These are phyloP conservation scores for Blastobotrys raffinosifermentans DNA, from an alignment of 1,139 yeast genomes.

Conservation along the genomic window DNA sequence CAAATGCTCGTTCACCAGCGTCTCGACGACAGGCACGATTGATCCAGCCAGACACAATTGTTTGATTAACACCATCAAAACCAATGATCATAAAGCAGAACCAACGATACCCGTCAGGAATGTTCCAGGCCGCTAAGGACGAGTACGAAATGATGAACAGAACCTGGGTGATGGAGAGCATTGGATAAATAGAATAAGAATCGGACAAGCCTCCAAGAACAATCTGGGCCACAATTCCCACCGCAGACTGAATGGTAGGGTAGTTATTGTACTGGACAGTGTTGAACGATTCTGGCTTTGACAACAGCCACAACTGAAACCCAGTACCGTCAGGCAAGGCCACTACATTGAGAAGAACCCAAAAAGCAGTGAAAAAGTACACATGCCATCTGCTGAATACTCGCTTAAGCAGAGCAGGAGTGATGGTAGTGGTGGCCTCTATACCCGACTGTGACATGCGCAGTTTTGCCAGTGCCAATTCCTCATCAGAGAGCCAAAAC, in stretches of 20 bases:
- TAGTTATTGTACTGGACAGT: constrained; percentile 38
- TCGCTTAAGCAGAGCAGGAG: constrained; percentile 27
- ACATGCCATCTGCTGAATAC: constrained; percentile 34
- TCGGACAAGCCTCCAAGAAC: constrained; percentile 35
- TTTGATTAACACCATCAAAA: constrained; percentile 34
- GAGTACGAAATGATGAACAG: constrained; percentile 36
- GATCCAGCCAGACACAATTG: constrained; percentile 38
- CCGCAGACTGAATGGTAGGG: constrained; percentile 44
- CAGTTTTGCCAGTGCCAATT: constrained; percentile 24
- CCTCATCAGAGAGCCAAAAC: constrained; percentile 29
- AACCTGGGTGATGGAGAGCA: constrained; percentile 31
- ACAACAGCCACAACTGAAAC: constrained; percentile 30
- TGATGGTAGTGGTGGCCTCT: constrained; percentile 28
- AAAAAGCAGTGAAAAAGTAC: constrained; percentile 36
- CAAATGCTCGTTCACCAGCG: constrained; percentile 38
- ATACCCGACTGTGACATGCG: constrained; percentile 32
- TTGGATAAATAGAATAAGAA: constrained; percentile 33
- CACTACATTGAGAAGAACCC: constrained; percentile 37
- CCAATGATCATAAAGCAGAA: constrained; percentile 42
- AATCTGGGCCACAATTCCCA: constrained; percentile 40
- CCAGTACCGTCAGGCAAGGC: constrained; percentile 36
- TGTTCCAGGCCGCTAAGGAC: constrained; percentile 44
- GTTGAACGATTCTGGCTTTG: constrained; percentile 21
- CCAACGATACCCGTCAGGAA: constrained; percentile 42
- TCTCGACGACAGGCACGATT: constrained; percentile 34